Evolutionary conservation across 345 rosid species (phyloP).

Genomic region (Raphanus sativus): DNA sequence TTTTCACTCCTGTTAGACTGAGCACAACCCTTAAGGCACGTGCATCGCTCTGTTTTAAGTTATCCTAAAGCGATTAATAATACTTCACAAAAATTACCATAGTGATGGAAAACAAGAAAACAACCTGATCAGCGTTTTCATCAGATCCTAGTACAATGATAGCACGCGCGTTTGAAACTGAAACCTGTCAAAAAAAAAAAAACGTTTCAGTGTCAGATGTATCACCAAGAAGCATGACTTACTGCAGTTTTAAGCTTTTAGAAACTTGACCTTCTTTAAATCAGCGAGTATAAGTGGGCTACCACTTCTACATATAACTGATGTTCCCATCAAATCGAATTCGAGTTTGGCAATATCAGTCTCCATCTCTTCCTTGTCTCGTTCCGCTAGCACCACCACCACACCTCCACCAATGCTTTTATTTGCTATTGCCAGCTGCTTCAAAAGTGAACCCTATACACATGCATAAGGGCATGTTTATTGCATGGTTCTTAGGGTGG

Average conservation of each 20-base stretch:
- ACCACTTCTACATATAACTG: conserved; percentile 92
- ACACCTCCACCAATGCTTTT: conserved; percentile 90
- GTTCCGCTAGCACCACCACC: conserved; percentile 82
- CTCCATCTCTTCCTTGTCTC: conserved; percentile 97
- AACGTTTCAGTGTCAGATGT: conserved; percentile 11
- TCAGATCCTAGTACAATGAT: conserved; percentile 83
- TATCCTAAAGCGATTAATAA: conserved; percentile 12
- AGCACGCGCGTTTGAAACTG: conserved; percentile 89
- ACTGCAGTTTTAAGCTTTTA: not conserved
- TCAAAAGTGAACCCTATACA: conserved; percentile 83
- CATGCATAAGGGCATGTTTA: not conserved
- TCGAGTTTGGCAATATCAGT: conserved; percentile 79
- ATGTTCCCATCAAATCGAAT: conserved; percentile 90
- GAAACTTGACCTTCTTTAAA: conserved; percentile 59
- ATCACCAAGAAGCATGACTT: not conserved
- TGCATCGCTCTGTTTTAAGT: conserved; percentile 70
- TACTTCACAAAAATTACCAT: conserved; percentile 14
- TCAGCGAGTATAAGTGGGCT: conserved; percentile 89
- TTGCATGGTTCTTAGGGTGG: no score
- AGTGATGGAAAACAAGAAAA: conserved; percentile 7
- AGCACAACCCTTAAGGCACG: conserved; percentile 90
- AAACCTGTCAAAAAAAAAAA: conserved; percentile 49
- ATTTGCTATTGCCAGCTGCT: conserved; percentile 94
- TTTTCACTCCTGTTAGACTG: conserved; percentile 82
- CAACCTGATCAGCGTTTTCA: conserved; percentile 95